Percentiles rank a stretch among this genome's conserved stretches.
phyloP scores from a whole-genome alignment of 441 rosid genomes.

The Pelargonium fulgidum region DNA sequence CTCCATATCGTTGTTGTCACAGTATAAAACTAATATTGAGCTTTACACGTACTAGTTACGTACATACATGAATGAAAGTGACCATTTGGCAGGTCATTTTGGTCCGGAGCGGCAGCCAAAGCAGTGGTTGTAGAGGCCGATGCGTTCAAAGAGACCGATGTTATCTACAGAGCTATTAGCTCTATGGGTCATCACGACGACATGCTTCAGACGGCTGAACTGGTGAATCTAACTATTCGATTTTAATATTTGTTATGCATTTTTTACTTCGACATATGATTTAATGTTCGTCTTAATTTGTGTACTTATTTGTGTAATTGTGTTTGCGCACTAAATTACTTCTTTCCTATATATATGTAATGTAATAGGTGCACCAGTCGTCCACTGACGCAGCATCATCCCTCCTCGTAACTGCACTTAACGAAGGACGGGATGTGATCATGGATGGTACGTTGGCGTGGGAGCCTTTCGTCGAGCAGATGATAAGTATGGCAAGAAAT shows the following conservation, averaged over 20 bases:
- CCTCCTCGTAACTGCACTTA: constrained; percentile 69
- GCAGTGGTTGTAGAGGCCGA: constrained; percentile 85
- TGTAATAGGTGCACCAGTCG: constrained; percentile 65
- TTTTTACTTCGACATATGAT: too few relatives aligned
- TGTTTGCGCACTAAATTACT: too few relatives aligned
- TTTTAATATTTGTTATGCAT: not conserved
- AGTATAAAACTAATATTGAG: not conserved
- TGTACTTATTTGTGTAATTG: too few relatives aligned
- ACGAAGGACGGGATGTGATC: constrained; percentile 88
- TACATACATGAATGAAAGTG: too few relatives aligned
- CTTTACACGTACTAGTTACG: too few relatives aligned
- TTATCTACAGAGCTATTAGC: constrained; percentile 65
- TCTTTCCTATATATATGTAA: not conserved
- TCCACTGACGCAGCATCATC: constrained; percentile 84
- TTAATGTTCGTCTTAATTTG: too few relatives aligned
- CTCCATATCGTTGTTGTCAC: too few relatives aligned
- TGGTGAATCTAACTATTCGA: constrained; percentile 28
- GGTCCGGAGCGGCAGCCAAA: constrained; percentile 57
- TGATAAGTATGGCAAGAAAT: constrained; percentile 66
- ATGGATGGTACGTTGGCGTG: constrained; percentile 89
- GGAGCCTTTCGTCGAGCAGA: constrained; percentile 84
- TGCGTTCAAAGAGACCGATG: constrained; percentile 84
- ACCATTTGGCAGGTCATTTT: constrained; percentile 53
- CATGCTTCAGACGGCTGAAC: constrained; percentile 76
- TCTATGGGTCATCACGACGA: constrained; percentile 69